Evolutionary conservation across 1,139 yeast genomes (phyloP), one percentile per base, ranked within the genome.

Genomic region (Yamadazyma triangularis): DNA sequence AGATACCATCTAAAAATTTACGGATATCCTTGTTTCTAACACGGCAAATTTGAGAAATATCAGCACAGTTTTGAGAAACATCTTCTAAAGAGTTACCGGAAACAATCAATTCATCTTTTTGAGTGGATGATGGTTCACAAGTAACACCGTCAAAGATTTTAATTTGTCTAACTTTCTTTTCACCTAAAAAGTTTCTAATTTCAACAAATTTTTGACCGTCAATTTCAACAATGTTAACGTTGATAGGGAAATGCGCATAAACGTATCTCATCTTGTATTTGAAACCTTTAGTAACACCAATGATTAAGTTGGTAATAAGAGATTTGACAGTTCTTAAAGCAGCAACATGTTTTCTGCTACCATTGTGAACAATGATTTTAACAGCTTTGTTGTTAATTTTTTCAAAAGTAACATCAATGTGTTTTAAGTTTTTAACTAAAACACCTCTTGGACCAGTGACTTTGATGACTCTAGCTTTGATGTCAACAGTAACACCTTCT

Each of bases 1-100:
- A 91, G 77, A 91, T 89, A 88, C 98, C 98, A 73, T 91, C 98
- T 80, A 91, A 84, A 77, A 83, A 91, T 83, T 91, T 91, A 77
- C 98, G 88, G 89, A 93, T 91, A 91, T 93, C 99, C 89, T 93
- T 93, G 94, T 91, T 91, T 81, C 96, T 86, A 64, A 89, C 98
- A 70, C 94, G 83, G 78, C 97, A 89, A 72, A 79, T 79, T 77
- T 93, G 98, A 76, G 91, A 96, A 57, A 91, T 78, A 64, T 89
- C 96, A 58, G 98, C 98, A 71, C 95, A 94, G 61, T 89, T 83
- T 76, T 91, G 98, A 50, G 98, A 91, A 55, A 91, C 98, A 60
- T 79, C 85, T 76, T 91, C 98, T 58, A 91, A 79, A 44, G 97
- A 91, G 94, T 88, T 91, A 73, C 98, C 98, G 51, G 79, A 64